A percentile compares a stretch with the other conserved stretches of the same genome.
Evolutionary conservation across 2,329 filamentous ascomycete genomes (phyloP).

Genomic region (Aureobasidium sp.): DNA sequence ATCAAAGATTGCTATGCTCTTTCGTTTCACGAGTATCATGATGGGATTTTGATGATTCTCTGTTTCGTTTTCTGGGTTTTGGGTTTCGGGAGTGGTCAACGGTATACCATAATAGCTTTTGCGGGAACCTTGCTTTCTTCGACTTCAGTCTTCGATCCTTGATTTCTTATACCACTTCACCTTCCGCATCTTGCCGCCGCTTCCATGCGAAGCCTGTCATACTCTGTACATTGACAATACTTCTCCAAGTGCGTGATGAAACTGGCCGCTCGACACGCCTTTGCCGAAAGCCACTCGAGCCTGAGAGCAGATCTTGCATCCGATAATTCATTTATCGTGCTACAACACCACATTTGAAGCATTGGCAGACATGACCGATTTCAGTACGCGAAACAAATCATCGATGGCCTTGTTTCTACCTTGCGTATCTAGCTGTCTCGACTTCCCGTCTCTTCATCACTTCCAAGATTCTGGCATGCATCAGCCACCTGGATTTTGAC

Average conservation of each 20-base stretch:
- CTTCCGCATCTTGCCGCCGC: background rate
- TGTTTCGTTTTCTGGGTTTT: background rate
- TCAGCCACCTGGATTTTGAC: background rate
- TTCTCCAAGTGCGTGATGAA: background rate
- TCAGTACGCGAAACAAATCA: background rate
- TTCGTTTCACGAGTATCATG: conserved; percentile 5
- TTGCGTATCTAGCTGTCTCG: background rate
- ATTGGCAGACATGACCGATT: background rate
- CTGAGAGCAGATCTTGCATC: too few species aligned
- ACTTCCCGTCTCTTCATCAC: background rate
- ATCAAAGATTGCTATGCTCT: background rate
- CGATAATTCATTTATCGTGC: too few species aligned
- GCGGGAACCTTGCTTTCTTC: conserved; percentile 2
- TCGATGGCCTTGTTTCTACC: background rate
- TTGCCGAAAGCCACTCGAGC: background rate
- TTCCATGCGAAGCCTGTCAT: background rate
- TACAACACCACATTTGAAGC: background rate
- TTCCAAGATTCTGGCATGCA: background rate
- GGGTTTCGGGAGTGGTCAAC: conserved; percentile 5
- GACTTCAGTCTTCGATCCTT: background rate
- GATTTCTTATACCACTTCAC: background rate
- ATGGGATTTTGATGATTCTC: background rate
- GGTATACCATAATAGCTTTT: conserved; percentile 11
- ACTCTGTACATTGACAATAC: background rate
- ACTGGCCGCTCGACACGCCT: background rate